Evolutionary conservation across 2,329 filamentous ascomycete genomes (phyloP), one percentile per base, ranked within the genome.

Genomic region (Cladosporium sp.): DNA sequence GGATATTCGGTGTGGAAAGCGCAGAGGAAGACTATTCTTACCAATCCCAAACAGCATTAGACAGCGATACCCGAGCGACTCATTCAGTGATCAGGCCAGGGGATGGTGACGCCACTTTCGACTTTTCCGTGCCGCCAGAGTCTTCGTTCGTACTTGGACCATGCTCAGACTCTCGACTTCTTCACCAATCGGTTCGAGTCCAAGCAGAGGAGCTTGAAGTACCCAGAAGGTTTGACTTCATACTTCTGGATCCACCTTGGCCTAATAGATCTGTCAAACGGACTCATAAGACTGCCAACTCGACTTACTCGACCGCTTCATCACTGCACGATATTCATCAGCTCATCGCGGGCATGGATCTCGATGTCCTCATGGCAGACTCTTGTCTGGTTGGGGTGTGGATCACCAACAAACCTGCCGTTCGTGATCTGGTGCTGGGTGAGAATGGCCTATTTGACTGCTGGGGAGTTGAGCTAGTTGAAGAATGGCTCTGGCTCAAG

Each of bases 401-500:
- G 89, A 79, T 91, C 57, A 93, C 90, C 50, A 93, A 93, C 72
- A 89, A 86, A 61, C 73, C 80, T 2, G 77, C 77, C 17, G 68
- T 83, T 13, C 74, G 83, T 20, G 76, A 84, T 2, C 72, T 82
- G 20, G 78, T 80, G 17, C 73, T 91, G 0, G 80, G 67, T 42
- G 75, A 78, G 0, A 70, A 74, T 1, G 86, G 86, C 1, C 62
- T 92, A 2, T 87, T 92, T 62, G 78, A 81, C 6, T 71, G 76
- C 34, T 91, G 87, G 87, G 86, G 83, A 22, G 73, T 93, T 0
- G 79, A 85, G 52, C 68, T 83, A 10, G 76, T 83, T 0, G 83
- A 86, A 49, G 87, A 92, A 68, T 93, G 89, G 89, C 79, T 85
- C 2, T 94, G 89, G 89, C 71, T 92, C 49, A 94, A 94, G 70